phyloP scores from a whole-genome alignment of 305 asterid species.

The Fraxinus ornus region DNA sequence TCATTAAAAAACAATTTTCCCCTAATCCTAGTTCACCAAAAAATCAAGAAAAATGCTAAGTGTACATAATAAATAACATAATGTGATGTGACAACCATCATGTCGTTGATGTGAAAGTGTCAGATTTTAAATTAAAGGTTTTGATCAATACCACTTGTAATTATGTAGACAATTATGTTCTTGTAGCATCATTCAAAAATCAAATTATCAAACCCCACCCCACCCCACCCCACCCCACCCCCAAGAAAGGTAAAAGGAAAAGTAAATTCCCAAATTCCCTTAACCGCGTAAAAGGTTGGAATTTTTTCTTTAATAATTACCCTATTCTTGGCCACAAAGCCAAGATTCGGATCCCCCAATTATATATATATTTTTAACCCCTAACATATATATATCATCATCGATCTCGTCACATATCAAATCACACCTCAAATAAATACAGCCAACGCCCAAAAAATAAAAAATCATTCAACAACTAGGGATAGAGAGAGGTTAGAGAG shows the following conservation, averaged over 20 bases:
- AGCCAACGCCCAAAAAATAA: conserved; percentile 12
- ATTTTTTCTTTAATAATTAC: background rate
- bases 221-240: background rate
- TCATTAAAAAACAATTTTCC: background rate
- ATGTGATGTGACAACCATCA: too few species aligned
- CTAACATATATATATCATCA: background rate
- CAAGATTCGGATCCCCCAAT: conserved; percentile 33
- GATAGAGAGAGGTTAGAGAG: conserved; percentile 34
- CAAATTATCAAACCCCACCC: background rate
- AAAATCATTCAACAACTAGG: conserved; percentile 15
- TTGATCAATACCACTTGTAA: too few species aligned
- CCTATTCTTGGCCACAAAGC: conserved; percentile 34
- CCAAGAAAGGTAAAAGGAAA: background rate
- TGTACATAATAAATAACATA: too few species aligned
- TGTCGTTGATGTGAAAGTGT: too few species aligned
- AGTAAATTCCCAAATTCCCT: conserved; percentile 12
- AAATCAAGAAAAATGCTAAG: background rate
- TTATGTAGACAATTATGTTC: too few species aligned
- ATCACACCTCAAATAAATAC: conserved; percentile 15
- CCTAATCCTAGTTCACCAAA: background rate
- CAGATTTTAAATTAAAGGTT: too few species aligned
- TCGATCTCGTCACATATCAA: conserved; percentile 20
- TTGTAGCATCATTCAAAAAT: too few species aligned
- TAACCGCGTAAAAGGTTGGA: conserved; percentile 4
- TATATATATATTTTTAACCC: conserved; percentile 2